A percentile compares a stretch with the other conserved stretches of the same genome.
These are phyloP conservation scores for Lunularia cruciata DNA, from an alignment of 225 moss, liverwort and hornwort species.

Conservation along the genomic window DNA sequence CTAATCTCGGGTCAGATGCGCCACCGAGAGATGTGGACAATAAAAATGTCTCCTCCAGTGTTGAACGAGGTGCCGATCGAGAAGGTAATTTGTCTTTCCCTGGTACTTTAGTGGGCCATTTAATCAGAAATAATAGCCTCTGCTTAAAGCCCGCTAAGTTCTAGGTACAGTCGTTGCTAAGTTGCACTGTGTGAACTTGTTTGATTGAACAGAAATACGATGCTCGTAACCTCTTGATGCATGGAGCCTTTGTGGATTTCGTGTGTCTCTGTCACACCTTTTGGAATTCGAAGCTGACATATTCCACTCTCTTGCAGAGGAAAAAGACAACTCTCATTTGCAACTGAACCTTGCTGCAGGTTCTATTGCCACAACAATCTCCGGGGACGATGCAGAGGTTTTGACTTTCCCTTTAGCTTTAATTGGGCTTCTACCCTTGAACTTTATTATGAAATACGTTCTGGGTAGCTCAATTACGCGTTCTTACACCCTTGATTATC, in stretches of 20 bases:
- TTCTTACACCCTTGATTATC: not conserved
- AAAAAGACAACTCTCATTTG: conserved; percentile 1
- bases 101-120: not conserved
- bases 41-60: not conserved
- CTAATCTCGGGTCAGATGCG: conserved; percentile 9
- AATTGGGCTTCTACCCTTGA: not conserved
- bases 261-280: not conserved
- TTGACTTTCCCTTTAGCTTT: not conserved
- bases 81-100: not conserved
- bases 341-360: not conserved
- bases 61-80: not conserved
- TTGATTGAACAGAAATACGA: no score
- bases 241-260: no score
- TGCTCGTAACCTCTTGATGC: no score
- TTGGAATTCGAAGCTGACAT: not conserved
- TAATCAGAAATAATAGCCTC: not conserved
- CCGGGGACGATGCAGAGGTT: conserved; percentile 31
- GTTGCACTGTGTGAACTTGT: not conserved
- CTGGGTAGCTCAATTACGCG: not conserved
- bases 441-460: no score
- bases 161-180: not conserved
- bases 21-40: not conserved
- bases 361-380: conserved; percentile 3
- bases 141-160: not conserved
- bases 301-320: conserved; percentile 18